Evolutionary conservation across 352 stramenopile species (phyloP), one percentile per base, ranked within the genome.

Genomic region (Phytophthora idaei): DNA sequence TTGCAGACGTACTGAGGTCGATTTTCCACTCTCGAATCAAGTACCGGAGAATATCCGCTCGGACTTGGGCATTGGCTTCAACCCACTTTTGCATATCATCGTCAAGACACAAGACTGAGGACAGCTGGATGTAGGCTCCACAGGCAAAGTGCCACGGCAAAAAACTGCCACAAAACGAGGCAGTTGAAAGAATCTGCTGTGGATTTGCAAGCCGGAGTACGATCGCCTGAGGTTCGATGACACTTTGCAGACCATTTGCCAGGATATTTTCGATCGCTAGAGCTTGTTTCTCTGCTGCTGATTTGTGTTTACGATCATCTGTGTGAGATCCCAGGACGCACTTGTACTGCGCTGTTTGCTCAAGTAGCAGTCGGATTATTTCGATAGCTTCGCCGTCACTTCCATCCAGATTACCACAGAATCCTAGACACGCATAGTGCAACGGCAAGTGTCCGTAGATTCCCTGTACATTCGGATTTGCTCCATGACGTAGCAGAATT

Each of bases 371-470:
- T 4, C 73, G 47, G 0, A 82, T 42, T 5, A 90, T 51, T 9
- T 72, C 59, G 2, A 88, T 28, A 7, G 79, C 71, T 9, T 53
- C 39, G 4, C 39, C 52, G 2, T 69, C 48, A 15, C 60, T 70
- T 36, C 64, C 57, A 39, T 78, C 57, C 0, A 58, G 27, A 28
- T 45, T 62, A 17, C 48, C 61, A 53, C 83, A 90, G 34, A 91
- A 80, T 1, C 81, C 85, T 7, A 90, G 62, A 31, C 80, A 92
- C 1, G 80, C 80, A 55, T 90, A 94, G 54, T 94, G 87, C 17
- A 94, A 44, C 2, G 84, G 75, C 0, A 90, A 48, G 31, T 85
- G 81, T 3, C 87, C 87, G 27, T 80, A 80, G 1, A 55, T 47
- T 49, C 90, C 80, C 11, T 73, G 73, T 7, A 90, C 55, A 27